phyloP scores from a whole-genome alignment of 192 early-diverging fungal genomes.

The Coemansia sp. region DNA sequence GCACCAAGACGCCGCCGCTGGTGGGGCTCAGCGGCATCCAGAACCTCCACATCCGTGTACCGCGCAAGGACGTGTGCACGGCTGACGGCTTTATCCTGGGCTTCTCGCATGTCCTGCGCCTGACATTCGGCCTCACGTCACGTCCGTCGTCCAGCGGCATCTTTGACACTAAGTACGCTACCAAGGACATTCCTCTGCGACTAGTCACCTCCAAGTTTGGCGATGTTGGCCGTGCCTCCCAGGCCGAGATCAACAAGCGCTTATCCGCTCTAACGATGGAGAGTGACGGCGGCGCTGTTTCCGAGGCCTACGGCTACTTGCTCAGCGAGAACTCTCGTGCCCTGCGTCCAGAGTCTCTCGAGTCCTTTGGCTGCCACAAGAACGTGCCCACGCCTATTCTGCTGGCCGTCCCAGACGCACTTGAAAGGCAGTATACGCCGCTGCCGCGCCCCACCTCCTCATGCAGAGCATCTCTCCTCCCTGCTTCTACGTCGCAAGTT shows the following conservation, averaged over 20 bases:
- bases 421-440: conserved; percentile 20
- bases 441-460: conserved; percentile 14
- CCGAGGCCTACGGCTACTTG: conserved; percentile 50
- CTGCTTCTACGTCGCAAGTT: background rate
- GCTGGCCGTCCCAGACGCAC: conserved; percentile 8
- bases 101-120: conserved; percentile 46
- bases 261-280: conserved; percentile 48
- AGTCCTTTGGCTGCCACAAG: conserved; percentile 15
- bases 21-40: conserved; percentile 33
- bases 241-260: conserved; percentile 52
- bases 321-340: conserved; percentile 44
- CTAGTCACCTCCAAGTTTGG: conserved; percentile 55
- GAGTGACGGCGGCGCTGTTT: conserved; percentile 40
- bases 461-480: background rate
- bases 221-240: conserved; percentile 49
- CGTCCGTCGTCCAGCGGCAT: conserved; percentile 20
- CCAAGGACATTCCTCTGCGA: conserved; percentile 50
- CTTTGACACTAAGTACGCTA: conserved; percentile 45
- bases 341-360: conserved; percentile 30
- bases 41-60: conserved; percentile 53
- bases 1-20: conserved; percentile 12
- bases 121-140: conserved; percentile 52
- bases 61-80: conserved; percentile 49
- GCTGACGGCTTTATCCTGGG: conserved; percentile 43
- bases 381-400: conserved; percentile 35